A percentile compares a stretch with the other conserved stretches of the same genome.
These are phyloP conservation scores for Beta vulgaris DNA, from an alignment of 148 eudicot species.

Conservation along the genomic window DNA sequence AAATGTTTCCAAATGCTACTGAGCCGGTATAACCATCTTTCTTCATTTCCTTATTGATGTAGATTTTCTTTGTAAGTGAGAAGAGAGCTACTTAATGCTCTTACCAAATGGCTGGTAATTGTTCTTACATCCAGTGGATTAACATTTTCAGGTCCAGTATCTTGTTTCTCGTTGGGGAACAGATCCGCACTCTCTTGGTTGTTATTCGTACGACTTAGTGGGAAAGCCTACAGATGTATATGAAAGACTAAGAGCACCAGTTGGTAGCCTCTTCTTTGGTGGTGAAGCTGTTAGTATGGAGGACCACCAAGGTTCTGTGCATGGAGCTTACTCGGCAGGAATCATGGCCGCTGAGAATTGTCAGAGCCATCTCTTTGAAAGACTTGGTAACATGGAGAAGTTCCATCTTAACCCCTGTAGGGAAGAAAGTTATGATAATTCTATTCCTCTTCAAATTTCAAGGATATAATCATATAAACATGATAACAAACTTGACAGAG, in stretches of 20 bases:
- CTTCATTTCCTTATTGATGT: neutral
- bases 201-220: conserved; percentile 86
- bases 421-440: conserved; percentile 50
- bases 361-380: conserved; percentile 52
- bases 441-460: conserved; percentile 82
- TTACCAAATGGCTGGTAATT: neutral
- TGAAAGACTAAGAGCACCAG: conserved; percentile 78
- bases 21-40: conserved; percentile 54
- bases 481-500: neutral
- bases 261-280: conserved; percentile 90
- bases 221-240: conserved; percentile 82
- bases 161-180: conserved; percentile 94
- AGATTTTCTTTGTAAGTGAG: neutral
- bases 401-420: conserved; percentile 44
- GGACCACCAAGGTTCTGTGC: conserved; percentile 96
- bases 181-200: conserved; percentile 81
- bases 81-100: too few relatives aligned
- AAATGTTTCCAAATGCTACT: conserved; percentile 83
- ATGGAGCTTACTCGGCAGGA: conserved; percentile 91
- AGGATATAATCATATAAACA: conserved; percentile 61
- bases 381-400: conserved; percentile 50
- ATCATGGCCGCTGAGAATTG: conserved; percentile 82
- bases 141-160: conserved; percentile 59
- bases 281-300: conserved; percentile 95
- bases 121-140: neutral